Evolutionary conservation across 192 early-diverging fungal species (phyloP), one percentile per base, ranked within the genome.

Genomic region (Umbelopsis ramanniana): DNA sequence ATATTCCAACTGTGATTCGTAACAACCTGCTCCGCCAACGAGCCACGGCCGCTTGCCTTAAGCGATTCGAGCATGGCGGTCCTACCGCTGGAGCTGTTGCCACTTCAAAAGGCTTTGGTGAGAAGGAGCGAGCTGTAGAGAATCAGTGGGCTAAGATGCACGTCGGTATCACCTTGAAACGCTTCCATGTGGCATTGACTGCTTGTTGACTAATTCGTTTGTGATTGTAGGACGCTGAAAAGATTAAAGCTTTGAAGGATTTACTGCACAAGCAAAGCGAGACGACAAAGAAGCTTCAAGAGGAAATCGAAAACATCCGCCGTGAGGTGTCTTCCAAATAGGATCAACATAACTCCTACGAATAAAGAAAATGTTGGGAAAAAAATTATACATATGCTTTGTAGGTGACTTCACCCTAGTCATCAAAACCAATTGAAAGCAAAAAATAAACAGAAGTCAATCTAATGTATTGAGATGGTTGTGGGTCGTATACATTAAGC

Each of bases 121-220:
- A 71, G 12, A 76, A 76, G 38, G 79, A 80, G 67, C 76, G 72
- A 50, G 79, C 79, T 48, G 50, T 66, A 53, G 79, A 80, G 47
- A 73, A 80, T 46, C 79, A 80, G 53, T 80, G 79, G 79, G 71
- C 74, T 40, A 52, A 72, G 22, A 17, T 40, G 19, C 71, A 76
- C 35, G 79, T 80, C 21, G 46, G 71, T 60, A 52, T 15, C 24
- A 38, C n/a, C 37, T 8, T 21, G 46, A 48, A 35, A 45, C 17
- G 23, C 11, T 40, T n/a, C 17, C 26, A 45, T 33, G 52, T 14
- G 2, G 69, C 11, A 43, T 43, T 7, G 6, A 11, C 12, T 50
- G 40, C 14, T 19, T 40, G 35, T 46, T 17, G 45, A 4, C 14
- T 35, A 38, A n/a, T 7, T 29, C 23, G 23, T 70, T 43, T 48